Evolutionary conservation across 768 basidiomycete species (phyloP), one percentile per base, ranked within the genome.

Genomic region (Tulasnella sp.): DNA sequence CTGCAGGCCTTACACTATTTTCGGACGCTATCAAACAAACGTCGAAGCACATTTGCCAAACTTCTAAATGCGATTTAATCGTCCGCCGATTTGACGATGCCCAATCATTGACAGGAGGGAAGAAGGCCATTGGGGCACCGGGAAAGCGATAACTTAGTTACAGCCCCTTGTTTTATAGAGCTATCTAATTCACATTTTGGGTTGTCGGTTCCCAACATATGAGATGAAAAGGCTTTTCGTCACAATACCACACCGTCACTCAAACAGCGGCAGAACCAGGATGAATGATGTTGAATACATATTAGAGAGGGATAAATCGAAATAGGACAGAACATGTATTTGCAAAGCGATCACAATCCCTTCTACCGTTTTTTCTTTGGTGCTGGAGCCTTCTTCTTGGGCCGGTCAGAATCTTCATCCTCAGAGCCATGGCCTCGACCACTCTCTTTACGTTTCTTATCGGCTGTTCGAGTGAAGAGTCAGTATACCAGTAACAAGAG

Each of bases 41-140:
- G 2, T 81, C 88, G 8, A 88, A 80, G 59, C 81, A 91, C 59
- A 83, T 99, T 33, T 99, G 93, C 75, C 74, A 81, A 62, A 77
- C 80, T 5, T 81, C 86, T 12, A 82, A 84, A 66, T 99, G 95
- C 62, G 78, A 92, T 54, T 76, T 98, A 44, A 70, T 88, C 41
- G 78, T 98, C 5, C 75, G 90, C 34, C 73, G 79, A 56, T 99
- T 98, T 59, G 92, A 99, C 64, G 91, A 98, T 58, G 79, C 79
- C 9, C 80, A 79, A 60, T 91, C 87, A 63, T 29, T 51, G 19
- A 35, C 24, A 6, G 27, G 34, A 19, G 34, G 34, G 19, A 10
- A 10, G 19, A 35, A 35, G 34, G 34, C 34, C 12, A 10, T 35
- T 12, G 12, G 12, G 34, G 34, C 37, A 41, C n/a, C 19, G 33